phyloP scores from a whole-genome alignment of 768 basidiomycete species.

The Porpolomopsis calyptriformis region DNA sequence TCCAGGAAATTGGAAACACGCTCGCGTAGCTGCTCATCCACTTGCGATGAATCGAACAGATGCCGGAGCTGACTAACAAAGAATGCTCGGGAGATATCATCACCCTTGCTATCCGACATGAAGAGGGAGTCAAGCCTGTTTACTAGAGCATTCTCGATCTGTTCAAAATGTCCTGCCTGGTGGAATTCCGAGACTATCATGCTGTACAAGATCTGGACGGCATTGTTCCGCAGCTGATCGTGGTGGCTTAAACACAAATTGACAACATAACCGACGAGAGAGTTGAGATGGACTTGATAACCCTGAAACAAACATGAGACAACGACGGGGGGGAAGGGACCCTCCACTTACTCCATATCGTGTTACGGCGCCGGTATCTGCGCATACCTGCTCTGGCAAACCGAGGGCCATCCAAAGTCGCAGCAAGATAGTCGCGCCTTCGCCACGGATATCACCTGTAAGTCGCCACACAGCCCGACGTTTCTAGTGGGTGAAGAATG shows the following conservation, averaged over 20 bases:
- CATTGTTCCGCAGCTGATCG: conserved; percentile 81
- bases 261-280: conserved; percentile 82
- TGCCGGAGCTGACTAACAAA: conserved; percentile 85
- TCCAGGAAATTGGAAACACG: conserved; percentile 77
- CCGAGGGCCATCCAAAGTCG: conserved; percentile 82
- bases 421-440: conserved; percentile 72
- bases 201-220: conserved; percentile 85
- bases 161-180: conserved; percentile 72
- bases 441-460: conserved; percentile 90
- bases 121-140: conserved; percentile 84
- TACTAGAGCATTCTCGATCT: conserved; percentile 87
- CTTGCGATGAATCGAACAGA: conserved; percentile 76
- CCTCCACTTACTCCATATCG: conserved; percentile 53
- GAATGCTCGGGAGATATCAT: conserved; percentile 84
- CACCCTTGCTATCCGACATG: conserved; percentile 86
- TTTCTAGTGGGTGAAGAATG: conserved; percentile 57
- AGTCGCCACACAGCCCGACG: conserved; percentile 92
- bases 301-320: conserved; percentile 35
- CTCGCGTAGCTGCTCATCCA: conserved; percentile 69
- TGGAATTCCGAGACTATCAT: conserved; percentile 94
- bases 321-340: background rate
- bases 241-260: conserved; percentile 92
- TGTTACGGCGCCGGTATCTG: conserved; percentile 41
- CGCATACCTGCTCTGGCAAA: conserved; percentile 53
- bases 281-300: conserved; percentile 73